Base-by-base conservation (phyloP, 257 asterid genomes). In the Cynanchum wilfordii region DNA sequence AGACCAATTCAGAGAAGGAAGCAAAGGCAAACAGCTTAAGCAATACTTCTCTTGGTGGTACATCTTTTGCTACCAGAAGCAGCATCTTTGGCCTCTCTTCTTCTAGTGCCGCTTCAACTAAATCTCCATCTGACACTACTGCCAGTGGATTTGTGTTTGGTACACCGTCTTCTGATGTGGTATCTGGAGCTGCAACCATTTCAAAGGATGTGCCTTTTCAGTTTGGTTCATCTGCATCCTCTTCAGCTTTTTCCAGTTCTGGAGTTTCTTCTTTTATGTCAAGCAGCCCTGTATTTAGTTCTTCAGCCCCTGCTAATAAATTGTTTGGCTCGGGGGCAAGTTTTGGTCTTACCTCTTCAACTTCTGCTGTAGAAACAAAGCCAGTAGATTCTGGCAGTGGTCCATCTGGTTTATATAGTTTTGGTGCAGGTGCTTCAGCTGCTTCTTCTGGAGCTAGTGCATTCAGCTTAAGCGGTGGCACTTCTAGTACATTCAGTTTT, bases 21-120 rank as follows among this genome's bases (percentile, higher is more conserved):
- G 74, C 75, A 42, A 75, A 59, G 77, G 73, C 78, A 44, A 85
- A 79, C 68, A 73, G 78, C 73, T 49, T 72, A 27, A 54, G 51
- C 47, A 70, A 49, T 55, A 25, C 55, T 56, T 16, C 70, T 20
- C 24, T 29, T 50, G 66, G 65, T 59, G 62, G 29, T 64, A 36
- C 70, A 62, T 69, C 76, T 10, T n/a, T 63, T 52, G 50, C 73
- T 3, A 7, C 69, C 17, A 80, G 76, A 16, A 76, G 76, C 70
- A 56, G 76, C 59, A 45, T 30, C 45, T 68, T 76, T 67, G 76
- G 78, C 36, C 19, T 62, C 27, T 66, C 52, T 74, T 27, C 76
- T 49, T 12, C 40, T 20, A 51, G 9, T 36, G 24, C 65, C 29
- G 27, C 78, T 57, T 72, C 81, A 22, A 63, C 73, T n/a, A 56